Percentiles rank a stretch among this genome's conserved stretches.
Evolutionary conservation across 2,329 filamentous ascomycete species (phyloP).

Genomic region (Akanthomyces lecanii): DNA sequence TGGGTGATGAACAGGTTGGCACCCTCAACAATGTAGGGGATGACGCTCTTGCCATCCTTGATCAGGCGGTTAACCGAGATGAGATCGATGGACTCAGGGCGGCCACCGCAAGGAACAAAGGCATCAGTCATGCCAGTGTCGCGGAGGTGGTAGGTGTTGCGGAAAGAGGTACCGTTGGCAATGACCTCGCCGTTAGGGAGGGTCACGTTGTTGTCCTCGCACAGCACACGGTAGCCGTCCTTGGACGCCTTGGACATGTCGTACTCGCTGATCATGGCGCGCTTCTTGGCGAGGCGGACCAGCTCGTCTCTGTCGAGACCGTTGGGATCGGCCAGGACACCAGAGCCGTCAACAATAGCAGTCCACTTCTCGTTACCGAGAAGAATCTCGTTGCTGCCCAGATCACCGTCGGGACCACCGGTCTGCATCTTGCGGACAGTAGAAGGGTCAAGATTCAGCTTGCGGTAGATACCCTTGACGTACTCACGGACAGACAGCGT

Average conservation of each 20-base stretch:
- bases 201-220: slow-evolving; percentile 85
- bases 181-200: slow-evolving; percentile 83
- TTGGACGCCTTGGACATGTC: slow-evolving; percentile 80
- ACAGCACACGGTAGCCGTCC: slow-evolving; percentile 84
- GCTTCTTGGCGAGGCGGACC: slow-evolving; percentile 74
- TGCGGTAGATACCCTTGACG: slow-evolving; percentile 93
- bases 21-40: slow-evolving; percentile 96
- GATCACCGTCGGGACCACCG: slow-evolving; percentile 90
- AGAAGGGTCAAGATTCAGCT: slow-evolving; percentile 82
- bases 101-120: slow-evolving; percentile 94
- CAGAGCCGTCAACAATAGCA: slow-evolving; percentile 91
- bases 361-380: slow-evolving; percentile 95
- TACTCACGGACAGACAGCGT: slow-evolving; percentile 95
- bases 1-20: slow-evolving; percentile 99
- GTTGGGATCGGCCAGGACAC: slow-evolving; percentile 88
- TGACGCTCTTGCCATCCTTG: slow-evolving; percentile 76
- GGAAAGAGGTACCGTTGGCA: slow-evolving; percentile 89
- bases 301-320: slow-evolving; percentile 84
- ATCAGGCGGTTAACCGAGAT: slow-evolving; percentile 84
- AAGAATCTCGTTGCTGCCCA: slow-evolving; percentile 96
- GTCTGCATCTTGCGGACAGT: slow-evolving; percentile 93
- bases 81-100: slow-evolving; percentile 93
- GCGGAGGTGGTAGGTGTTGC: slow-evolving; percentile 94
- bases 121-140: slow-evolving; percentile 71
- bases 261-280: slow-evolving; percentile 86